Base-by-base conservation (phyloP, 2,329 filamentous ascomycete genomes). In the Talaromyces funiculosus region DNA sequence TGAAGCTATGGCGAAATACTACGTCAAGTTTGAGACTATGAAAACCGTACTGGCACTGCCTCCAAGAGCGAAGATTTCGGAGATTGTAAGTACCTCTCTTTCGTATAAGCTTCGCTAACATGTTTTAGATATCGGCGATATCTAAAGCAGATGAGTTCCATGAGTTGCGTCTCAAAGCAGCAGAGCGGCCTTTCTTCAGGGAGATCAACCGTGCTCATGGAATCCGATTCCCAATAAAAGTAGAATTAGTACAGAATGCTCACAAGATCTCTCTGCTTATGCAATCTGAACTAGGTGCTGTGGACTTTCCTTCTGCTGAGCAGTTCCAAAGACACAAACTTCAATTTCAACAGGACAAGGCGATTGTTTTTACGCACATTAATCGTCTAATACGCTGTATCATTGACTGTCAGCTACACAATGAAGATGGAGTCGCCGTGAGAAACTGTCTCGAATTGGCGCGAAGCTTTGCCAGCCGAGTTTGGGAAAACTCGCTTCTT, bases 1-100 rank as follows among this genome's bases (percentile, higher is more conserved):
- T 1, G 81, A 88, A 60, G 87, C 88, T 4, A 95, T 96, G 90
- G 89, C 90, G 45, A 84, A 85, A 53, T 95, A 93, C 71, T 93
- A 90, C 76, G 78, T 94, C 3, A 84, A 84, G 22, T 92, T 92
- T 66, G 82, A 88, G 38, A 94, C 90, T 0, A 95, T 94, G 90
- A 87, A 86, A 66, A 72, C 80, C 1, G 79, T 95, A 14, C 75
- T 93, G 45, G 77, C 78, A 0, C 78, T 94, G 57, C 82, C 83
- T n/a, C 72, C 76, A 1, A 82, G 81, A 42, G 81, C 86, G 0
- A 84, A 81, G 7, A 78, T 87, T 6, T 86, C 86, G 31, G 82
- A 90, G 45, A 85, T 93, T 67, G 89, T 91, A 75, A 77, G 85
- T 75, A 1, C 3, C 9, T n/a, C 12, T 3, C 14, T 4, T 43